Evolutionary conservation across 1,139 yeast genomes (phyloP), one percentile per base, ranked within the genome.

Genomic region (Lodderomyces parapsilosis): DNA sequence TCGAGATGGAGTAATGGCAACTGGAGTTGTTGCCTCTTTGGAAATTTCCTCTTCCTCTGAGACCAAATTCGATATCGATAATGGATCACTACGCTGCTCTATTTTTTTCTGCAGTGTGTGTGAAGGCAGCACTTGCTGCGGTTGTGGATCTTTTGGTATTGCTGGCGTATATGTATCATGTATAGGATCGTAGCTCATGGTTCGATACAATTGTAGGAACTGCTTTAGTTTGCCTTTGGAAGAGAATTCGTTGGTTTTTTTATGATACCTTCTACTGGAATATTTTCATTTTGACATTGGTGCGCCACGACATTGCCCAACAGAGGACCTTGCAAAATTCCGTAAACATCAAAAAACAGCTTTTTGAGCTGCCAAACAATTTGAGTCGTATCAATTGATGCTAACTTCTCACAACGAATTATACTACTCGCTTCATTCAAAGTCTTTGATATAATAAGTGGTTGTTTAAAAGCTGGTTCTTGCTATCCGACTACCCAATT

Each of bases 121-220:
- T 28, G 49, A 47, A 13, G 45, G 40, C 9, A 20, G 25, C 17
- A 36, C n/a, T n/a, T n/a, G n/a, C n/a, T n/a, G 25, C 8, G 27
- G 31, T 30, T 43, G 44, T 15, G 32, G 24, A 28, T 35, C 39
- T 18, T 14, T 25, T 30, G 42, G 37, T 38, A 37, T 43, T 11
- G 50, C 34, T 2, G 52, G 49, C 7, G 51, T 53, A 41, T 52
- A 55, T 2, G 58, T 63, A 41, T 63, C 68, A 47, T 63, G 66
- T 11, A 62, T 60, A 9, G 68, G 68, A 49, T 63, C 68, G 58
- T 63, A 63, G 49, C 59, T 62, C 68, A 63, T 63, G 15, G 20
- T 49, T 28, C 24, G 15, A n/a, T 14, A 33, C 27, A 9, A 4
- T 4, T 14, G 13, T 6, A 19, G 33, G 8, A 3, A n/a, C 15